Percentiles rank a stretch among this genome's conserved stretches.
These are phyloP conservation scores for Ceratocystis albifundus DNA, from an alignment of 2,329 filamentous ascomycete species.

Conservation along the genomic window DNA sequence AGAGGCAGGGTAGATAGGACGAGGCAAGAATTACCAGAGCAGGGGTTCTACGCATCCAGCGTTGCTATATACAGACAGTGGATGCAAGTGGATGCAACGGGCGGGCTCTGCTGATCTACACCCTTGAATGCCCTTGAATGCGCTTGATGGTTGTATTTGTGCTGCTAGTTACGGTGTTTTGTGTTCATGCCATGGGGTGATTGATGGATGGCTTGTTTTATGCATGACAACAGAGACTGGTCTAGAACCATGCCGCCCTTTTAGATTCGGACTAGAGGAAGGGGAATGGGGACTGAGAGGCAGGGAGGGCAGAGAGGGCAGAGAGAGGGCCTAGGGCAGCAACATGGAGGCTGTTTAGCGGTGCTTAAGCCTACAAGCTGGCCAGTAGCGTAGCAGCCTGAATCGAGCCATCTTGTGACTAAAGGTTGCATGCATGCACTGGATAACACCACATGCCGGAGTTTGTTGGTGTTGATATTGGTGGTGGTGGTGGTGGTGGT, in stretches of 20 bases:
- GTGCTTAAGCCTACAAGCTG: not conserved
- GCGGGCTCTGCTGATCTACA: not conserved
- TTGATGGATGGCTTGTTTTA: constrained; percentile 8
- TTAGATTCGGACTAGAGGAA: not conserved
- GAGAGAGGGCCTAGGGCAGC: not conserved
- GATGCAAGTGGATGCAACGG: not conserved
- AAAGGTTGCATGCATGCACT: not conserved
- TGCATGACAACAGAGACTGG: constrained; percentile 6
- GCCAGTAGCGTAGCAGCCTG: not conserved
- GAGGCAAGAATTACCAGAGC: too few relatives aligned
- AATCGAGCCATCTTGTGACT: not conserved
- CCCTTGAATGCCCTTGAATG: not conserved
- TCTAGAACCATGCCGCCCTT: not conserved
- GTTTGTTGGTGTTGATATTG: not conserved
- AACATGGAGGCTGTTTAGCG: not conserved
- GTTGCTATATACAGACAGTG: not conserved
- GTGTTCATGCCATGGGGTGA: constrained; percentile 3
- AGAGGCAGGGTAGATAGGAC: too few relatives aligned
- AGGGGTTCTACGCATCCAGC: too few relatives aligned
- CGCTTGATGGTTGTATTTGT: not conserved
- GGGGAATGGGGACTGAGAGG: not conserved
- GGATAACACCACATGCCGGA: not conserved
- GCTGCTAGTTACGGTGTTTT: not conserved
- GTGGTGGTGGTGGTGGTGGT: not conserved
- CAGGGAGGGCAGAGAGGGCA: not conserved